Conservation (phyloP, 2,329 filamentous ascomycete species). For the Trichoderma aggressivum region DNA sequence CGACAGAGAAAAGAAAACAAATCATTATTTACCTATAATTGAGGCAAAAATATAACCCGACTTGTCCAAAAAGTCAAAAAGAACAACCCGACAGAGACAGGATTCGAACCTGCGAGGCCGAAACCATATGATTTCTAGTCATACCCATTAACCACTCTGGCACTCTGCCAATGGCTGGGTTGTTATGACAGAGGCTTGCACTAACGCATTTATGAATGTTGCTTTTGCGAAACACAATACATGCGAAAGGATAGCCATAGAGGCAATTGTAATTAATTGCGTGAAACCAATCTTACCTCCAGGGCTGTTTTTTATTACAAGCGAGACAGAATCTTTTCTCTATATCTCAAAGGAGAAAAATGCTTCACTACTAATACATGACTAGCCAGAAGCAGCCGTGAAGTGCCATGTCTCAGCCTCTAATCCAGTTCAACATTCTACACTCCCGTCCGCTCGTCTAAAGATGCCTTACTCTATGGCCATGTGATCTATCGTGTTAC, state of each 20-base stretch:
- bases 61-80: not conserved
- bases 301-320: no score
- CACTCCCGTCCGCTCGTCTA: not conserved
- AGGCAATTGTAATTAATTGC: not conserved
- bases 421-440: not conserved
- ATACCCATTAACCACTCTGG: constrained; percentile 20
- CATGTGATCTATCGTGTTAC: not conserved
- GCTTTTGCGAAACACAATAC: not conserved
- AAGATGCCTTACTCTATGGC: not conserved
- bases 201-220: not conserved
- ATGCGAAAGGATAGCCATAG: fast-evolving
- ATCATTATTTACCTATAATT: not conserved
- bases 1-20: not conserved
- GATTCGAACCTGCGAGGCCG: constrained; percentile 19
- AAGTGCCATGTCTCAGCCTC: not conserved
- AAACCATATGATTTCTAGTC: constrained; percentile 20
- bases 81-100: constrained; percentile 15
- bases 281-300: not conserved
- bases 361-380: not conserved
- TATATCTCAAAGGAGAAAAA: no score
- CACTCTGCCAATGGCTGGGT: constrained; percentile 6
- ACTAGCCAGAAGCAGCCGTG: not conserved
- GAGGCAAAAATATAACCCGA: not conserved
- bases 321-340: no score
- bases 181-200: not conserved